Base-by-base conservation (phyloP, 192 early-diverging fungal species). In the Coemansia biformis region DNA sequence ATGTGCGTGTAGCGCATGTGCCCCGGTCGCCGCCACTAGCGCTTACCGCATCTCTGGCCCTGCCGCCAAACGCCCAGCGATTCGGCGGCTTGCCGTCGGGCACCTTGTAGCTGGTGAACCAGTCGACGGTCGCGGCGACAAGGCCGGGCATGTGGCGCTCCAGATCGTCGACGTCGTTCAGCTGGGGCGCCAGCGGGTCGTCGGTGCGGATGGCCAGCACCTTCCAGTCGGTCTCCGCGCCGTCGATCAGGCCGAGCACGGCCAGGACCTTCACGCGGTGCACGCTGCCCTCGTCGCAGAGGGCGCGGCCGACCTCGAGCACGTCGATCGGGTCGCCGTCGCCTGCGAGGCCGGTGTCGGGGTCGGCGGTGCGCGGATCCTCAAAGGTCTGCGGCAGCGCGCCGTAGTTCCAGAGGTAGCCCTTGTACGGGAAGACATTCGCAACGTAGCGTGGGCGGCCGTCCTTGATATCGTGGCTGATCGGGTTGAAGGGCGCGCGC, bases 391-490 rank as follows among this genome's bases (percentile, higher is more conserved):
- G 96, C 39, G 96, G 96, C 57, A 98, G 80, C 51, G 93, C 93
- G 62, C 96, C 96, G 65, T 98, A 96, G 92, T 98, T 98, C 96
- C 96, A 98, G 71, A 98, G 96, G 78, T 98, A 98, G 46, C 96
- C 96, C 77, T 98, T 89, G 86, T 96, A 90, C 8, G 96, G 96
- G 84, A 96, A 98, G 71, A 87, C 86, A 84, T 98, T 94, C 64
- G 91, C 83, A 37, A 98, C 93, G 65, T 83, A 93, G 52, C 96
- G 85, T 46, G 92, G 88, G 77, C 96, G 93, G 55, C 91, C 90
- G 78, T 98, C 96, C 83, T 96, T 96, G 51, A 83, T 76, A 60
- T 98, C 96, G 78, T 98, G 96, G 71, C 87, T 85, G 72, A 98
- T 96, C 38, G 96, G 96, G 86, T 98, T 98, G 78, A 98, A 81